Evolutionary conservation across 2,329 filamentous ascomycete species (phyloP).

Genomic region (Stemphylium beticola): DNA sequence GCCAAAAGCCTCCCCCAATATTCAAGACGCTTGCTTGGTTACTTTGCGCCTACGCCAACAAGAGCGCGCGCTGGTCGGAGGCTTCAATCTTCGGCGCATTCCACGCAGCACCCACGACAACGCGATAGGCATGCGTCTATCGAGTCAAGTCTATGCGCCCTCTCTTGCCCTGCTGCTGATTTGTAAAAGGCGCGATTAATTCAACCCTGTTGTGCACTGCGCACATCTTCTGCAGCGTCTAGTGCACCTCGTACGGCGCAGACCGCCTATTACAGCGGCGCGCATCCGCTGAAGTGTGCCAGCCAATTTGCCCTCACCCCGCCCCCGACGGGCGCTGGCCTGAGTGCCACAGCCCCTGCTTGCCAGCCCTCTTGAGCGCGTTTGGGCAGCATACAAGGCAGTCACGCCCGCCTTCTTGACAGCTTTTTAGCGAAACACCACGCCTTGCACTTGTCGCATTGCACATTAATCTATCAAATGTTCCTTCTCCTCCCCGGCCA

Average conservation of each 20-base stretch:
- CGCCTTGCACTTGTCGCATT: background rate
- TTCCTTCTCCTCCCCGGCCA: too few species aligned
- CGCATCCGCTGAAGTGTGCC: conserved; percentile 9
- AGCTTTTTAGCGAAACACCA: background rate
- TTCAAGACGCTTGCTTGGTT: too few species aligned
- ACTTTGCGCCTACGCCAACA: too few species aligned
- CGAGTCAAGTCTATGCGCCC: too few species aligned
- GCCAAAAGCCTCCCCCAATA: too few species aligned
- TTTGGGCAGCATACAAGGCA: background rate
- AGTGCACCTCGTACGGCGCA: conserved; percentile 5
- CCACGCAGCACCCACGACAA: too few species aligned
- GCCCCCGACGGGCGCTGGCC: background rate
- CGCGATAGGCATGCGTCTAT: too few species aligned
- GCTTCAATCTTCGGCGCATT: too few species aligned
- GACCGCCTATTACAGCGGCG: conserved; percentile 20
- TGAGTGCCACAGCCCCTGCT: background rate
- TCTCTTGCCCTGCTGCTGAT: too few species aligned
- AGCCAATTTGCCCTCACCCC: background rate
- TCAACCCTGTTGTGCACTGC: background rate
- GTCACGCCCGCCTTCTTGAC: background rate
- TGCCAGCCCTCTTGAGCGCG: background rate
- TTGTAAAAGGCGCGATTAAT: background rate
- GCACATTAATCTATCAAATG: too few species aligned
- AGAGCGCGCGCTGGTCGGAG: too few species aligned
- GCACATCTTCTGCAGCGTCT: background rate